Base-by-base conservation (phyloP, 768 basidiomycete genomes). In the Leccinum obscurum region DNA sequence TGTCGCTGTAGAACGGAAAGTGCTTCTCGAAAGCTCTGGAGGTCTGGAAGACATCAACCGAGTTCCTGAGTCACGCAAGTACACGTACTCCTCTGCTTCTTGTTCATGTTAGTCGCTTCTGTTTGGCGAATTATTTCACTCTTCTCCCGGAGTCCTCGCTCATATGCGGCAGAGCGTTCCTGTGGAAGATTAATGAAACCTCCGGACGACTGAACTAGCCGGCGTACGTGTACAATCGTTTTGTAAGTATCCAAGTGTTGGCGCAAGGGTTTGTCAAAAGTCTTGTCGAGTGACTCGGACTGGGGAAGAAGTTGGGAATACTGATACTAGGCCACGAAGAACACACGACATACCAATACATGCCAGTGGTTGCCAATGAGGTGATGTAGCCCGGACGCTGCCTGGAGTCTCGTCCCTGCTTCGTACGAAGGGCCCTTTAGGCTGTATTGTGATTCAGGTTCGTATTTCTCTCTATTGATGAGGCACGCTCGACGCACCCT, bases 311-410 rank as follows among this genome's bases (percentile, higher is more conserved):
- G 60, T 65, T 56, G 52, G 55, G 26, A 55, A 54, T 32, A 20
- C 55, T 54, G 26, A 54, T 26, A 52, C 30, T 48, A 35, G 39
- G 32, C 56, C 59, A 63, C 56, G 62, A 62, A 49, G 24, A 39
- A 60, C 20, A 46, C 39, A 30, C 44, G 57, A 80, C 87, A 61
- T 62, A 93, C 93, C 71, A 98, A 77, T 59, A 98, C 86, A 73
- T 94, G 92, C 84, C 92, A 94, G 65, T 95, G 92, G 71, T 95
- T 96, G 54, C 89, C 87, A 66, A 96, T 88, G 64, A 98, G 83
- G 73, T 95, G 91, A 73, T 96, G 93, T 49, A 98, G 77, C 5
- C 95, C 95, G 20, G 90, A 87, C 28, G 91, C 87, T 30, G 92
- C 93, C 68, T 93, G 91, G 50, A 96, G 77, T 60, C 91, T 82